These are phyloP conservation scores for Akebia trifoliata DNA, from an alignment of 164 flowering plant species.

Conservation along the genomic window DNA sequence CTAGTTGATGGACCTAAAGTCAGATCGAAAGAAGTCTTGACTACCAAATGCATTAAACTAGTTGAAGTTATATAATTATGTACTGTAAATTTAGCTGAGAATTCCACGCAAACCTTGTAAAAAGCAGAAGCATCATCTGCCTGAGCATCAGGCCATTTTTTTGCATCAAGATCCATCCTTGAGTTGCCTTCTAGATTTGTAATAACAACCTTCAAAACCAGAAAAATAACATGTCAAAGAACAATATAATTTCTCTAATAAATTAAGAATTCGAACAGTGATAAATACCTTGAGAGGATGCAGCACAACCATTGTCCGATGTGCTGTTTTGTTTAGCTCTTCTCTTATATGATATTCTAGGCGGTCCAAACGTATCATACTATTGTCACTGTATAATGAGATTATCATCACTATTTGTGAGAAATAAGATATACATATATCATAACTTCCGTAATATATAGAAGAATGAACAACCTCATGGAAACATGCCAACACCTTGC, in stretches of 20 bases:
- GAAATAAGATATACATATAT: too few relatives aligned
- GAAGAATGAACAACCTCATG: too few relatives aligned
- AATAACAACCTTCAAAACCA: conserved; percentile 72
- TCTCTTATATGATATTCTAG: conserved; percentile 90
- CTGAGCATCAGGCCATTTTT: conserved; percentile 92
- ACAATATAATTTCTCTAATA: background rate
- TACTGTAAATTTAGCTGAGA: background rate
- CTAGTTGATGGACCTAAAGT: too few relatives aligned
- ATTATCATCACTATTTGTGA: background rate
- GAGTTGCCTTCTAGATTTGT: conserved; percentile 66
- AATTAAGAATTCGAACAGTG: conserved; percentile 1
- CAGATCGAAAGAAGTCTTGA: too few relatives aligned
- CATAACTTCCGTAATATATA: too few relatives aligned
- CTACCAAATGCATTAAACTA: background rate
- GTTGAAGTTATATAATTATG: background rate
- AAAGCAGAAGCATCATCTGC: conserved; percentile 58
- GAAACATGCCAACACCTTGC: too few relatives aligned
- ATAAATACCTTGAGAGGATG: conserved; percentile 78
- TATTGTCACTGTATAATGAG: conserved; percentile 64
- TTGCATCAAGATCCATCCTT: conserved; percentile 67
- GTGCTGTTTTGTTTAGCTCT: conserved; percentile 79
- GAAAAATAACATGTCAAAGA: conserved; percentile 10
- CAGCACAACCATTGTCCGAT: conserved; percentile 86
- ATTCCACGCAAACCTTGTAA: conserved; percentile 54
- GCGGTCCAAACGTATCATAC: conserved; percentile 67